phyloP scores from a whole-genome alignment of 2,329 filamentous ascomycete species.

The Lithohypha guttulata region DNA sequence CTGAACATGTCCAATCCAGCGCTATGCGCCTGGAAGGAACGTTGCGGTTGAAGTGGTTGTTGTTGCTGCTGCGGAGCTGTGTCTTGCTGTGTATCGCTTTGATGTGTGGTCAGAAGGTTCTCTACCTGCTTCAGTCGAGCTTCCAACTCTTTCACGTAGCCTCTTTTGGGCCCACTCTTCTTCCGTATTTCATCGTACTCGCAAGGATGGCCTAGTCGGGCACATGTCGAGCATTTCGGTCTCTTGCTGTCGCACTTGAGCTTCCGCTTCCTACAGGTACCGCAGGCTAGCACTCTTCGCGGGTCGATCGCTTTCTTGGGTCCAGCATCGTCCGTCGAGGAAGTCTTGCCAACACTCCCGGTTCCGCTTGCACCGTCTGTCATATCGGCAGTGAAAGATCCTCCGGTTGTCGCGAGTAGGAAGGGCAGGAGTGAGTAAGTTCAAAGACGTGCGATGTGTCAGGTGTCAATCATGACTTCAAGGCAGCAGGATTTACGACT shows the following conservation, averaged over 20 bases:
- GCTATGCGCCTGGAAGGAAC: constrained; percentile 2
- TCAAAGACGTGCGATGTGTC: too few species aligned
- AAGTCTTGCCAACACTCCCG: too few species aligned
- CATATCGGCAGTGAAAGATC: background rate
- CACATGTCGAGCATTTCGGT: constrained; percentile 80
- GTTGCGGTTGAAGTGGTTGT: constrained; percentile 19
- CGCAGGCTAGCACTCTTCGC: constrained; percentile 56
- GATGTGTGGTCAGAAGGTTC: constrained; percentile 18
- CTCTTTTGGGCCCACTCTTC: constrained; percentile 89
- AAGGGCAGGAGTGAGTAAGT: too few species aligned
- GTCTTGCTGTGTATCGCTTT: background rate
- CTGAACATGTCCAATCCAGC: constrained; percentile 7
- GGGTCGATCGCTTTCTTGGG: constrained; percentile 4
- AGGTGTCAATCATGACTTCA: too few species aligned
- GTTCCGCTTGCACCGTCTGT: too few species aligned
- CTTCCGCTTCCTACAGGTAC: constrained; percentile 66
- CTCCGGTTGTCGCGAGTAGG: background rate
- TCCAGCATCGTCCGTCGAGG: background rate
- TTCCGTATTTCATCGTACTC: constrained; percentile 85
- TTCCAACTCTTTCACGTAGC: constrained; percentile 89
- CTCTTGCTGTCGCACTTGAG: constrained; percentile 66
- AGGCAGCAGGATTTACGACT: too few species aligned
- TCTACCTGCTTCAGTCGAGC: constrained; percentile 52
- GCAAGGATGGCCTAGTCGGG: constrained; percentile 74
- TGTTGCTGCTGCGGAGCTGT: constrained; percentile 8